Evolutionary conservation across 352 stramenopile species (phyloP), one percentile per base, ranked within the genome.

Genomic region (Thraustochytrium sp.): DNA sequence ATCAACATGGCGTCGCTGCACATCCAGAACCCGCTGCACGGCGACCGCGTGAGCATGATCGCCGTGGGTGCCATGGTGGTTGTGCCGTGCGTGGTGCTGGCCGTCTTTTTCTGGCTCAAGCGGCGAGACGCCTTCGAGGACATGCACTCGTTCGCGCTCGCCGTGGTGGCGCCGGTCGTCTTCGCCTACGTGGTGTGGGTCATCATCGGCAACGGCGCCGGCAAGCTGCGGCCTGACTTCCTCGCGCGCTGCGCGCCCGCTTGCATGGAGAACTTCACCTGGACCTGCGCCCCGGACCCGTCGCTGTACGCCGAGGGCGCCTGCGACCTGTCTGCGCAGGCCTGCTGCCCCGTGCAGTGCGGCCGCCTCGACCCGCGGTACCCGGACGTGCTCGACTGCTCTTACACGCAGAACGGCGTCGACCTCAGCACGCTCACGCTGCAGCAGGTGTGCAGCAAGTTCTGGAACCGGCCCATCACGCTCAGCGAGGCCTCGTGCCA

Each of bases 81-180:
- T 9, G 40, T 72, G 4, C 59, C 59, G 11, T 72, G 59, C 59
- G 59, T 72, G 26, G 34, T 72, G 18, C 26, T 72, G 40, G 59
- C 59, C 59, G 46, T 72, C 34, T 72, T 72, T 29, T 72, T 72
- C 40, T 72, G 59, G 59, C 31, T 72, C 40, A 72, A 72, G 59
- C 59, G 59, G n/a, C 16, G 59, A 49, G 59, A 72, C 59, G 46
- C 46, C 26, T 72, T 72, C 31, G 59, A 72, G 40, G 59, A 72
- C 40, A 34, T 72, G 26, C 59, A 72, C n/a, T 38, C 59, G 13
- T 72, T 72, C 36, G 59, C 59, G 9, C 59, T 72, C 8, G 59
- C 40, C 59, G 36, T 46, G 9, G 11, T 72, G 13, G 59, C 59
- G 13, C 59, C 59, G 16, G 40, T 72, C 40, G 59, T 72, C 59